Percentiles rank a stretch among this genome's conserved stretches.
phyloP scores from a whole-genome alignment of 1,284 basidiomycete species.

The Ceratorhiza oryzae-sativae region DNA sequence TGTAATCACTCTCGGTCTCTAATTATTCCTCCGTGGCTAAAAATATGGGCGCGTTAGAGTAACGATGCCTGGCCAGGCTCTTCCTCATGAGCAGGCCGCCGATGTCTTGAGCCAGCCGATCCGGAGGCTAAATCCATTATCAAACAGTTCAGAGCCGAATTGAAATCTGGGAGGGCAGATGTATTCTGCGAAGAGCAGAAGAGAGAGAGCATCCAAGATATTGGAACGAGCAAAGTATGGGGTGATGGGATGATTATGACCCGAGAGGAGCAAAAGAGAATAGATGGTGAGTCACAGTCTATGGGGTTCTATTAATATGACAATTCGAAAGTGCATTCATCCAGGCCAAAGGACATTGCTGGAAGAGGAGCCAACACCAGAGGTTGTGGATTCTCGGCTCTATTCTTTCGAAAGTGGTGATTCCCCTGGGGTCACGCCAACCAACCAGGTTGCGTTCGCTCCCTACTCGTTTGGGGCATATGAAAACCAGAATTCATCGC shows the following conservation, averaged over 20 bases:
- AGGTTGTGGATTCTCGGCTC: too few relatives aligned
- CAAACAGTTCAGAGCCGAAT: not conserved
- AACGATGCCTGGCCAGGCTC: constrained; percentile 9
- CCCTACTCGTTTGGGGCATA: constrained; percentile 14
- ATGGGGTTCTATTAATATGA: not conserved
- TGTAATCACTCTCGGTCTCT: not conserved
- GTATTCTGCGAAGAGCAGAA: not conserved
- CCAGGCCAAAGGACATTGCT: not conserved
- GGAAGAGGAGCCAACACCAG: too few relatives aligned
- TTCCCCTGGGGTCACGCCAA: too few relatives aligned
- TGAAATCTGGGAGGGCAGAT: not conserved
- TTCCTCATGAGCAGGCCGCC: constrained; percentile 15
- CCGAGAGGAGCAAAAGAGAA: not conserved
- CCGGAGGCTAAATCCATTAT: not conserved
- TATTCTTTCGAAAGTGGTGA: too few relatives aligned
- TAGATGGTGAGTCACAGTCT: not conserved
- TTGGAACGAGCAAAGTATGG: not conserved
- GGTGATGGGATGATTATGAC: constrained; percentile 9
- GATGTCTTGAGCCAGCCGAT: not conserved
- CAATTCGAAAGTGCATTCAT: not conserved
- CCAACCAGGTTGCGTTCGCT: constrained; percentile 2
- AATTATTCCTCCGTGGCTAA: not conserved
- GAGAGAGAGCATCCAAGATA: not conserved
- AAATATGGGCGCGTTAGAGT: not conserved
- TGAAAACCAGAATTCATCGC: not conserved